Base-by-base conservation (phyloP, 2,329 filamentous ascomycete genomes). In the Colletotrichum godetiae region DNA sequence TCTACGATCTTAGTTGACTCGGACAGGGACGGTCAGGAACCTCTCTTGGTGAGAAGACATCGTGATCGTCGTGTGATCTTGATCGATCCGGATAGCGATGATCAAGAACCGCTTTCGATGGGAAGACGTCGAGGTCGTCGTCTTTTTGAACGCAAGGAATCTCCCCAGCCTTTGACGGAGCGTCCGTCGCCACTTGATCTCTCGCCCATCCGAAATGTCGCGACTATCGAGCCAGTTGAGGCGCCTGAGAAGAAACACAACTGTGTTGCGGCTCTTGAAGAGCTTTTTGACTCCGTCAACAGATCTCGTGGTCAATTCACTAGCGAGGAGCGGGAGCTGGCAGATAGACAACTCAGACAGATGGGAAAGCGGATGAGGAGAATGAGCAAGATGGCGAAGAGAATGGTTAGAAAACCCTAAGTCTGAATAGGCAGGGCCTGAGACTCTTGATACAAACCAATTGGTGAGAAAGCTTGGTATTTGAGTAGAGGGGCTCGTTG, bases 321-420 rank as follows among this genome's bases (percentile, higher is more conserved):
- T 33, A 2, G 33, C 35, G n/a, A 29, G 22, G 24, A 65, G 24
- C 24, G 53, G 31, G 27, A 52, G 19, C n/a, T 59, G 15, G 37
- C 55, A 55, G 27, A 33, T 13, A 46, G 31, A 15, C 27, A 57
- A n/a, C 35, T 73, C 15, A 33, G 52, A 27, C 46, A 73, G 49
- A 27, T 66, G 35, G 56, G 52, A 19, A 57, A 57, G 35, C 55
- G 46, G 24, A 19, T 65, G 52, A 33, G 46, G 33, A 57, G 29
- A 27, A 46, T 66, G 42, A 22, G 60, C 22, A 70, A 59, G 31
- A 58, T 58, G 12, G 31, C 59, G 19, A 73, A 64, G 67, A 56
- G 55, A 22, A 33, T 70, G 24, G 35, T 22, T 15, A 35, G 42
- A 60, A 29, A 52, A 53, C 33, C 7, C 37, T 7, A 24, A 8